A percentile compares a stretch with the other conserved stretches of the same genome.
Conservation (phyloP, 129 eudicot species). For the Kitagawia praeruptora region DNA sequence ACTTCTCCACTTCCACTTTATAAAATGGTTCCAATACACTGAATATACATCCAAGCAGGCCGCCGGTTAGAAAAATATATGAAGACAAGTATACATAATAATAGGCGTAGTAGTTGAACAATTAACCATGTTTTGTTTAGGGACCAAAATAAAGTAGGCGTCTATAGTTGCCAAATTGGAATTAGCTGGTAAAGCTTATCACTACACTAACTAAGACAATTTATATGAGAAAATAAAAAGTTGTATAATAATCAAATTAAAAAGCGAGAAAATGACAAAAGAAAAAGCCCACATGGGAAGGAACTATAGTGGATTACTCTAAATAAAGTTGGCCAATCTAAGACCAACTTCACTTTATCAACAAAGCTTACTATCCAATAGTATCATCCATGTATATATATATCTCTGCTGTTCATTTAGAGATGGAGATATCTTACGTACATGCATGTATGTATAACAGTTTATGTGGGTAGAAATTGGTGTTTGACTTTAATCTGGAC, state of each 20-base stretch:
- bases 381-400: no score
- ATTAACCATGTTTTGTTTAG: not conserved
- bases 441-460: not conserved
- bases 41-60: not conserved
- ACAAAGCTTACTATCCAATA: not conserved
- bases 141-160: not conserved
- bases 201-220: not conserved
- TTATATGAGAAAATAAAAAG: not conserved
- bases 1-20: no score
- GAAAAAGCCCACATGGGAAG: not conserved
- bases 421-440: not conserved
- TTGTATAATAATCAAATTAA: not conserved
- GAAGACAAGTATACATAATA: no score
- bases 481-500: not conserved
- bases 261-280: not conserved
- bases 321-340: not conserved
- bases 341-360: conserved; percentile 2
- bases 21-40: not conserved
- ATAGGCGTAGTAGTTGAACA: not conserved
- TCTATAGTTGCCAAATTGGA: not conserved
- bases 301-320: not conserved
- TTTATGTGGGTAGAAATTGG: not conserved
- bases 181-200: not conserved
- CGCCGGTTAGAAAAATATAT: not conserved
- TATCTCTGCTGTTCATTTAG: not conserved